Evolutionary conservation across 2,329 filamentous ascomycete genomes (phyloP), one percentile per base, ranked within the genome.

Genomic region (Chrysoporthe cubensis): DNA sequence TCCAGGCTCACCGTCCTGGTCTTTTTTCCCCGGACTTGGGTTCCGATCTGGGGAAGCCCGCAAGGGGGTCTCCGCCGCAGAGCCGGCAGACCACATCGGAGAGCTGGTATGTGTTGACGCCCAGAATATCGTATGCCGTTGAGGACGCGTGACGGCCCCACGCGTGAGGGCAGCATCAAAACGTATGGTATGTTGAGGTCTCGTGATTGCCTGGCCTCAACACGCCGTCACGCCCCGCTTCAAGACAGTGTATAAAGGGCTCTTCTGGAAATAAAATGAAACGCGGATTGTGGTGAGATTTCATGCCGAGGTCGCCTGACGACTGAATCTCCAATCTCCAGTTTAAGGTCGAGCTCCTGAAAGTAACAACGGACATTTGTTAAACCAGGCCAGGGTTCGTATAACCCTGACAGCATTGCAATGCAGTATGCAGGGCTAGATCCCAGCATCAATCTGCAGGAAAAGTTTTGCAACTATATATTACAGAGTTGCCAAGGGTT

Each of bases 1-100:
- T 84, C 82, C 4, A 89, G 78, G 68, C 79, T 85, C 71, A 89
- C 83, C 2, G 84, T 83, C 74, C 76, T 84, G 5, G 84, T 87
- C 77, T 85, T 88, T 75, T 85, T 87, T 68, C 84, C 83, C 74
- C 86, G 80, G 50, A 72, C 69, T 48, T 78, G 78, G 32, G 21
- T 14, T 52, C n/a, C 58, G 43, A 37, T 40, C 43, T 59, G 61
- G 50, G 57, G 64, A 42, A 59, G 34, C 56, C 48, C 44, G 58
- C 40, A 48, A 48, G 48, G 44, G 26, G 32, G 56, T 34, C 60
- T 54, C 40, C 37, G 66, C 50, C 50, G 18, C 5, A 46, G 65
- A 14, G 58, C 61, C 63, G 62, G 37, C 6, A 46, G 34, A 37
- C 70, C 46, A 71, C 66, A 11, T 61, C 62, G 34, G 67, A 64